Conservation (phyloP, 139 green algal genomes). For the Coccomyxa sp. region DNA sequence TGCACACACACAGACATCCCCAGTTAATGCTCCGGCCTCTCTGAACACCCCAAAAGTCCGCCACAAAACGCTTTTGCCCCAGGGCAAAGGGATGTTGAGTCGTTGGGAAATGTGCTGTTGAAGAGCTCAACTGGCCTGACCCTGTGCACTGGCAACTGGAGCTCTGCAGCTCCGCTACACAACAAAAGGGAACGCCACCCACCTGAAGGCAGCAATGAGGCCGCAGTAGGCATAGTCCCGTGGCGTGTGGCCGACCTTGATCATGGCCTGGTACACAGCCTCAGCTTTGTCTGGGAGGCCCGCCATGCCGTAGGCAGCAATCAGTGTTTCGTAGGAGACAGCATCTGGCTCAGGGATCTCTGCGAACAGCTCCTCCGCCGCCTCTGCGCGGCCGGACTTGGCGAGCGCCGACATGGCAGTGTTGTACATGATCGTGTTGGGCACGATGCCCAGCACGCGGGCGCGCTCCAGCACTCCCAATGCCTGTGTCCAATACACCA, state of each 20-base stretch:
- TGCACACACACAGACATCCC: constrained; percentile 13
- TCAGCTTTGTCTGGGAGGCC: constrained; percentile 53
- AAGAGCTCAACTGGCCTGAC: no score
- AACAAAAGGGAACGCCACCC: neutral
- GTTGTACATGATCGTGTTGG: constrained; percentile 78
- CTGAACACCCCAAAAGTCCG: no score
- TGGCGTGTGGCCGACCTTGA: constrained; percentile 26
- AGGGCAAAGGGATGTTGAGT: no score
- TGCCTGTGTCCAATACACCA: constrained; percentile 31
- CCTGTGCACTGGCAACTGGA: no score
- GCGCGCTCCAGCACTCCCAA: constrained; percentile 61
- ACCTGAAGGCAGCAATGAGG: constrained; percentile 23
- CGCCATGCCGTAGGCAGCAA: constrained; percentile 70
- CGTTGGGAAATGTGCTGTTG: no score
- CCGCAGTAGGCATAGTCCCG: constrained; percentile 70
- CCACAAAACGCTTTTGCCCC: no score
- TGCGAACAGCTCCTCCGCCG: constrained; percentile 62
- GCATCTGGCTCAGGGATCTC: constrained; percentile 45
- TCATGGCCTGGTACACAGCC: constrained; percentile 34
- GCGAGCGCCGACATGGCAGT: constrained; percentile 74
- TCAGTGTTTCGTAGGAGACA: constrained; percentile 72
- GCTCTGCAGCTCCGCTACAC: no score
- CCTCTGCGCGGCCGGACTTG: constrained; percentile 57
- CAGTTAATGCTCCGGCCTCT: no score
- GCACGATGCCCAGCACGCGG: constrained; percentile 29